Percentiles rank a stretch among this genome's conserved stretches.
phyloP scores from a whole-genome alignment of 2,329 filamentous ascomycete genomes.

The Nectriaceae sp. region DNA sequence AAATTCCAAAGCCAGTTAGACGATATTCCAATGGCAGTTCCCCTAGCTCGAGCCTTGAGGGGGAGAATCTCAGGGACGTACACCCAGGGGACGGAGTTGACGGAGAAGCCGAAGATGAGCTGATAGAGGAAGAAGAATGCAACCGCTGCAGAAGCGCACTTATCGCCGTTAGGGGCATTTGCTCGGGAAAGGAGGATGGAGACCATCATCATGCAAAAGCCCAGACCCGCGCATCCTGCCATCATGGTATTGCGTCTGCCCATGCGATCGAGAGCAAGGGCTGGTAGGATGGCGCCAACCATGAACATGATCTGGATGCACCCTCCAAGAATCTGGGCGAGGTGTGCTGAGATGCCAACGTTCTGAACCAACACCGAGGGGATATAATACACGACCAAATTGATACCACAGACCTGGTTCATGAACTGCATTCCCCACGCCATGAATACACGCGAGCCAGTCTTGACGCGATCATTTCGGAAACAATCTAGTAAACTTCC shows the following conservation, averaged over 20 bases:
- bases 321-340: conserved; percentile 33
- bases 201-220: conserved; percentile 33
- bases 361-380: conserved; percentile 31
- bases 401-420: conserved; percentile 51
- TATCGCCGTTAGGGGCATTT: background rate
- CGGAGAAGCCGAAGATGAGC: conserved; percentile 2
- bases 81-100: conserved; percentile 38
- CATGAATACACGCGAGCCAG: conserved; percentile 45
- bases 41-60: conserved; percentile 33
- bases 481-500: conserved; percentile 40
- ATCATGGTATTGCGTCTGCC: conserved; percentile 43
- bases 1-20: conserved; percentile 39
- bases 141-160: conserved; percentile 26
- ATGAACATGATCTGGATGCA: conserved; percentile 37
- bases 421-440: conserved; percentile 50
- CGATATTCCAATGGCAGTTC: conserved; percentile 33
- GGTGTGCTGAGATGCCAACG: conserved; percentile 29
- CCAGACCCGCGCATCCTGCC: conserved; percentile 33
- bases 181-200: background rate
- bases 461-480: conserved; percentile 44
- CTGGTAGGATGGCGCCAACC: conserved; percentile 37
- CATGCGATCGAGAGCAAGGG: conserved; percentile 35
- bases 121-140: conserved; percentile 39
- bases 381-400: conserved; percentile 41
- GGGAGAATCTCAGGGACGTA: conserved; percentile 39